phyloP scores from a whole-genome alignment of 805 yeast species.

The Ogataea methanolica region DNA sequence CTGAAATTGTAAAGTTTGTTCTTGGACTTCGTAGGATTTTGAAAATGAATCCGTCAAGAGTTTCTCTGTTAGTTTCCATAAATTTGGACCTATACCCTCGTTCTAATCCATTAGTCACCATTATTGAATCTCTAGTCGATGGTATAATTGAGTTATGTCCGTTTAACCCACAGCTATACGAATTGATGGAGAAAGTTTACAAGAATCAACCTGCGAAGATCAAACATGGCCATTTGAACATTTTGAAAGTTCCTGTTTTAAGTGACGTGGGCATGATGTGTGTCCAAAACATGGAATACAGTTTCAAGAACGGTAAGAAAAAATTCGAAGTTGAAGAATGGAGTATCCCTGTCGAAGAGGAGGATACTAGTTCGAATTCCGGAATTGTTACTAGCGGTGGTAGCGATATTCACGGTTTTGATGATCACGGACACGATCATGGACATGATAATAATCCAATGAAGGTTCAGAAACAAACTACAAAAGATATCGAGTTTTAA shows the following conservation, averaged over 20 bases:
- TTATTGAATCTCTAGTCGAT: constrained; percentile 59
- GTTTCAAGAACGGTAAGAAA: constrained; percentile 79
- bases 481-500: constrained; percentile 5
- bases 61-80: constrained; percentile 51
- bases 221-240: constrained; percentile 82
- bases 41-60: constrained; percentile 34
- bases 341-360: constrained; percentile 96
- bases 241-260: constrained; percentile 65
- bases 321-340: constrained; percentile 86
- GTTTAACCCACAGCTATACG: constrained; percentile 68
- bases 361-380: constrained; percentile 35
- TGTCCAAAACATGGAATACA: constrained; percentile 67
- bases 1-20: constrained; percentile 53
- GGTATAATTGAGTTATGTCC: constrained; percentile 74
- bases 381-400: neutral
- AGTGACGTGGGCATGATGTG: constrained; percentile 81
- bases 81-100: constrained; percentile 67
- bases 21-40: constrained; percentile 54
- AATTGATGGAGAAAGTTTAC: constrained; percentile 62
- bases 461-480: constrained; percentile 1
- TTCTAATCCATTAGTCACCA: constrained; percentile 38
- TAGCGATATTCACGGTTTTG: neutral
- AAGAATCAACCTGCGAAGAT: constrained; percentile 68
- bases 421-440: neutral
- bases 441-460: constrained; percentile 2